A percentile compares a stretch with the other conserved stretches of the same genome.
Conservation (phyloP, 495 filamentous ascomycete genomes). For the Cercophora newfieldiana region DNA sequence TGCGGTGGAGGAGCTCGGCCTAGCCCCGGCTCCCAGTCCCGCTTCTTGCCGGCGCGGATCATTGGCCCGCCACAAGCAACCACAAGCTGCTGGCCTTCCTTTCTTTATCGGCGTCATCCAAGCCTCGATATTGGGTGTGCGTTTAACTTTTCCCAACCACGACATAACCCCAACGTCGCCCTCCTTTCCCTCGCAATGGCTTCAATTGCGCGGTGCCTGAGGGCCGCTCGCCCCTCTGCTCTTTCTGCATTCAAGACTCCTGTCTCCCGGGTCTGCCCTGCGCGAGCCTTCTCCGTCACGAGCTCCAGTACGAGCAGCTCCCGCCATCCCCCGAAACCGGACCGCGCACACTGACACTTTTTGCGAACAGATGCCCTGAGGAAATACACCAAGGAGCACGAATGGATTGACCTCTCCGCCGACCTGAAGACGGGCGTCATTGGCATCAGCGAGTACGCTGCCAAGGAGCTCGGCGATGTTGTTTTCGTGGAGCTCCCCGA, state of each 20-base stretch:
- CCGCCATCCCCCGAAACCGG: neutral
- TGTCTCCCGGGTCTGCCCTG: conserved; percentile 29
- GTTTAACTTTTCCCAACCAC: neutral
- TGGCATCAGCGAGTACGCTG: conserved; percentile 89
- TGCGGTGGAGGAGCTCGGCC: neutral
- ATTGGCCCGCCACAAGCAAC: neutral
- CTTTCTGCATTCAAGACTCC: conserved; percentile 41
- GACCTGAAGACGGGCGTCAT: conserved; percentile 71
- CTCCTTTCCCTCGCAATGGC: conserved; percentile 38
- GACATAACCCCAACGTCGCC: conserved; percentile 2
- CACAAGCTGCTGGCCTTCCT: neutral
- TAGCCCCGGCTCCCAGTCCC: conserved; percentile 1
- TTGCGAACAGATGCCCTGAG: conserved; percentile 57
- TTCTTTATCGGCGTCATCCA: conserved; percentile 26
- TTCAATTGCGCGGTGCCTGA: conserved; percentile 50
- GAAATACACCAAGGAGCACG: conserved; percentile 95
- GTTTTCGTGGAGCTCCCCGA: conserved; percentile 93
- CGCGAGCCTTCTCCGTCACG: conserved; percentile 46
- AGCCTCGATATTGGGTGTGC: neutral
- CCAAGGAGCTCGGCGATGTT: conserved; percentile 88
- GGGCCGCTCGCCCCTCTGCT: conserved; percentile 44
- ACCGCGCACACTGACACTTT: conserved; percentile 14
- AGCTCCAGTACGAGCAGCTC: conserved; percentile 41
- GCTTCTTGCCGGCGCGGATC: neutral
- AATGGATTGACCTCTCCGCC: conserved; percentile 87